Conservation (phyloP, 2,329 filamentous ascomycete species). For the Arthrobotrys megalospora region DNA sequence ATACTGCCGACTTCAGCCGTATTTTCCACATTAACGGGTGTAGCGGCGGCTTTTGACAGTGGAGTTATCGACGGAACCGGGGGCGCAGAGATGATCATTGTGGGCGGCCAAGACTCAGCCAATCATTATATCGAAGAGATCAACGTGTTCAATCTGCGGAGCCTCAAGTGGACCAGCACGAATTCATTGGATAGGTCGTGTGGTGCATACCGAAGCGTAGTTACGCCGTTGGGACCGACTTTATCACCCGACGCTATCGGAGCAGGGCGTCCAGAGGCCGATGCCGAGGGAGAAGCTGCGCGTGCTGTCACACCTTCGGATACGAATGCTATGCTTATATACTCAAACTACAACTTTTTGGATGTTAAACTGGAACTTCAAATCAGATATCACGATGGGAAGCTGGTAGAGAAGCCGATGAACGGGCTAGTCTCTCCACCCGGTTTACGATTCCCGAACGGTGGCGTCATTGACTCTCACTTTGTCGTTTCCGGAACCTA, state of each 20-base stretch:
- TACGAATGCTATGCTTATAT: conserved; percentile 83
- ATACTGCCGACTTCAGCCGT: conserved; percentile 89
- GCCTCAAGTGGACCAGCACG: conserved; percentile 94
- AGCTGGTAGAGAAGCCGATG: conserved; percentile 89
- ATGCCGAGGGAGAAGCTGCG: conserved; percentile 65
- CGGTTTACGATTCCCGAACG: conserved; percentile 93
- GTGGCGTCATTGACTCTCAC: conserved; percentile 93
- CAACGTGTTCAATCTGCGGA: conserved; percentile 96
- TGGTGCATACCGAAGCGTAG: conserved; percentile 95
- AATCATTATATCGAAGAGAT: conserved; percentile 99
- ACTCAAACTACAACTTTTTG: conserved; percentile 98
- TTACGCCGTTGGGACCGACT: conserved; percentile 77
- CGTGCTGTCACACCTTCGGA: conserved; percentile 51
- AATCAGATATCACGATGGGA: conserved; percentile 86
- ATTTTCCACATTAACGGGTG: conserved; percentile 81
- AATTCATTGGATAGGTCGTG: conserved; percentile 90
- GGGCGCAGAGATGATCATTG: conserved; percentile 96
- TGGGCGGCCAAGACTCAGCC: conserved; percentile 95
- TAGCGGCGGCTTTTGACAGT: conserved; percentile 77
- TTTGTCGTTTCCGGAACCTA: conserved; percentile 99
- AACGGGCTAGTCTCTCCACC: conserved; percentile 87
- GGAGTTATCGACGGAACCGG: conserved; percentile 91
- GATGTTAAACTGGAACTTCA: conserved; percentile 97
- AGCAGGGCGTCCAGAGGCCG: conserved; percentile 66
- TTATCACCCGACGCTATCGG: conserved; percentile 69